Base-by-base conservation (phyloP, 2,329 filamentous ascomycete genomes). In the Colletotrichum sidae region DNA sequence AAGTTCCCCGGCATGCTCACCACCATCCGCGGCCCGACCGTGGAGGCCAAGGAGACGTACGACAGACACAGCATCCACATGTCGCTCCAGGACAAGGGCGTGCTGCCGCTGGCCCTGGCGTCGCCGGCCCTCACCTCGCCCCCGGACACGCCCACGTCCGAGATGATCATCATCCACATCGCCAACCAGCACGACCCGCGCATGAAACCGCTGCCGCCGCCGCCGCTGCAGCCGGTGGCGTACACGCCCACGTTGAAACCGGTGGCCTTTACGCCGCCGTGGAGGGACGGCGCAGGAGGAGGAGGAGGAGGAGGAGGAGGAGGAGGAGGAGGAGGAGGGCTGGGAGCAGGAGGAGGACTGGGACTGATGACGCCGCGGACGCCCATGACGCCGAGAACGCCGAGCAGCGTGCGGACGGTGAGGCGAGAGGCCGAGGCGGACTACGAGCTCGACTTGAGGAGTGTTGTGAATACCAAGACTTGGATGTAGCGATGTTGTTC, bases 151-250 rank as follows among this genome's bases (percentile, higher is more conserved):
- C 39, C 46, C 12, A 39, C 41, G 11, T 45, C 51, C 13, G 41
- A 25, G 9, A 42, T 56, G 52, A 45, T 62, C 33, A 62, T 42
- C 8, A 42, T 65, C 10, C 62, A 62, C 12, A 56, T 65, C 15
- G 47, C 45, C 3, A 45, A 62, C 8, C 39, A 47, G 5, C 6
- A 53, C 11, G 58, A 65, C 34, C 41, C 46, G 3, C 44, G 50
- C 9, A 65, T 62, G 62, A 65, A 65, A 33, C 62, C 62, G 15
- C 52, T 65, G 1, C 52, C 62, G 1, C 52, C 58, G 2, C 12
- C 62, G 3, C 62, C 62, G 8, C 17, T 56, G 8, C 41, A 53
- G 15, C 47, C 52, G 6, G 25, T 47, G 1, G 44, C 11, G 4
- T 56, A 53, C 6, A 51, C 47, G 12, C 62, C 46, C 8, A 25